Conservation (phyloP, 768 basidiomycete species). For the Lentinula guzmanii region DNA sequence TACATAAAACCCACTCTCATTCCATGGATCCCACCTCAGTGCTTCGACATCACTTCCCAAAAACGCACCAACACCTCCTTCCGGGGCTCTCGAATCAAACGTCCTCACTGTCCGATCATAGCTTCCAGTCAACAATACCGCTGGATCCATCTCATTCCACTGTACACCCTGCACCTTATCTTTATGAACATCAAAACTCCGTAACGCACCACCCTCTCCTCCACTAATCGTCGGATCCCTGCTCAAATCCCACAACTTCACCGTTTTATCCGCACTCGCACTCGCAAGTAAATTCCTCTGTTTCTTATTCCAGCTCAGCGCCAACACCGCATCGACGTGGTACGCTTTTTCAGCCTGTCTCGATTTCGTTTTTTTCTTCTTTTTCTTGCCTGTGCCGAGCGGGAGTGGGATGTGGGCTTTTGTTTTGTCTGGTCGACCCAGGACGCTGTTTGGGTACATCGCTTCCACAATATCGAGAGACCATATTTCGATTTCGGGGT, state of each 20-base stretch:
- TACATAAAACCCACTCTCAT: constrained; percentile 81
- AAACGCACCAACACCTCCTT: constrained; percentile 75
- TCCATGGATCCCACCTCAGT: constrained; percentile 95
- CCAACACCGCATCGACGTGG: constrained; percentile 93
- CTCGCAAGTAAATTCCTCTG: constrained; percentile 91
- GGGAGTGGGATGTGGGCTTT: constrained; percentile 73
- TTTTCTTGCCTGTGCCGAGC: constrained; percentile 93
- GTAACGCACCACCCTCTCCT: constrained; percentile 60
- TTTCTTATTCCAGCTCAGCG: constrained; percentile 85
- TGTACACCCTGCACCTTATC: constrained; percentile 96
- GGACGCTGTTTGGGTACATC: constrained; percentile 87
- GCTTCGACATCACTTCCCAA: constrained; percentile 93
- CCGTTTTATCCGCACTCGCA: constrained; percentile 89
- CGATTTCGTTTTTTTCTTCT: constrained; percentile 80
- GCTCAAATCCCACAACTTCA: constrained; percentile 95
- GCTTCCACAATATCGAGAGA: constrained; percentile 90
- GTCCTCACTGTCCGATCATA: constrained; percentile 94
- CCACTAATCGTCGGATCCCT: constrained; percentile 48
- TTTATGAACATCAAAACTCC: constrained; percentile 81
- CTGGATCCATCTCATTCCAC: constrained; percentile 89
- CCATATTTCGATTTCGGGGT: constrained; percentile 99
- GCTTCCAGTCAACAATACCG: constrained; percentile 86
- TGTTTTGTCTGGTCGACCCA: constrained; percentile 84
- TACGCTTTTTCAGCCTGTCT: constrained; percentile 55
- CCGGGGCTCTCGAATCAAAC: constrained; percentile 86